Base-by-base conservation (phyloP, 139 green algal genomes). In the Micromonas commoda region DNA sequence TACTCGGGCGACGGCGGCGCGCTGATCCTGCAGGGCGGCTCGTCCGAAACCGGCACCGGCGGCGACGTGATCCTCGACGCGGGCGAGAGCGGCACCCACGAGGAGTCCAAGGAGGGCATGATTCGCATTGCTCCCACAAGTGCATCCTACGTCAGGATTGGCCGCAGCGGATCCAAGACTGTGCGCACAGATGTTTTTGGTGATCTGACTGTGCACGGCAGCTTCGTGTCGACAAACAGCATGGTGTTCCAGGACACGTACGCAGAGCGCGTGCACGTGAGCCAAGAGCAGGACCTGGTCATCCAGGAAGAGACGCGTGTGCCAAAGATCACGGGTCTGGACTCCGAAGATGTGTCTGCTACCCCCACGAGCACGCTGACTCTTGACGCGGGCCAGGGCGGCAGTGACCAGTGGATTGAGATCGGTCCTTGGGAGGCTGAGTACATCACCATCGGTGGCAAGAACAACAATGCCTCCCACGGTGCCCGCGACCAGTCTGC, bases 11-110 rank as follows among this genome's bases (percentile, higher is more conserved):
- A 45, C 21, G 73, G 73, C 35, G 73, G 73, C 23, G 52, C 51
- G 35, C 21, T 64, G 32, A 33, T 38, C 5, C 5, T 77, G 21
- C 38, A 35, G 21, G 70, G 38, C 21, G 70, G 70, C 13, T 26
- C 5, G 5, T 66, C 38, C 70, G 26, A 33, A n/a, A 5, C 31
- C 19, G 70, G 32, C 5, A 65, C 6, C 37, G 73, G 73, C 29
- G 73, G 73, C 24, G 53, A 70, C 54, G 28, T 79, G 20, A 29
- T 79, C 4, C 20, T 79, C 29, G 57, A 70, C 21, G 73, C 73
- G 9, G 73, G 73, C 20, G 73, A 79, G 28, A 77, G 70, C 39
- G 26, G n/a, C 16, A 68, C 61, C 9, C 4, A 9, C 4, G 70
- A 37, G 6, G 23, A 16, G 9, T n/a, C 29, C 4, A 66, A 63